Percentiles rank a stretch among this genome's conserved stretches.
Conservation (phyloP, 352 stramenopile genomes). For the Labyrinthula sp. region DNA sequence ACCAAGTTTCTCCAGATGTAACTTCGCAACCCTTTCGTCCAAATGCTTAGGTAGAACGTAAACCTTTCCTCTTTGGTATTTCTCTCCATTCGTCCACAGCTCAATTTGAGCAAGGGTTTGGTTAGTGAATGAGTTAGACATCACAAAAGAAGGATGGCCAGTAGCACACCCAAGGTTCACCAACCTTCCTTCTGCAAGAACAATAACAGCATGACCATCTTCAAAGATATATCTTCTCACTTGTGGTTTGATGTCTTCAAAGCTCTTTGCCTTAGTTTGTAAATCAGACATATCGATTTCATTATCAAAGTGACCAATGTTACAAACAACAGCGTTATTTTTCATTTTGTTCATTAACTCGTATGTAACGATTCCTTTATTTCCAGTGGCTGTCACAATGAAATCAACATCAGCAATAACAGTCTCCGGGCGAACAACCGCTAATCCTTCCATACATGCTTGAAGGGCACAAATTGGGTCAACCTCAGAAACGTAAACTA, state of each 20-base stretch:
- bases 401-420: conserved; percentile 73
- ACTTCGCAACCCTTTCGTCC: conserved; percentile 90
- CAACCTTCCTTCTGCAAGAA: conserved; percentile 86
- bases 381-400: conserved; percentile 95
- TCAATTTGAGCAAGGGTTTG: conserved; percentile 94
- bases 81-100: conserved; percentile 85
- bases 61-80: conserved; percentile 83
- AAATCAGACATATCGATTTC: conserved; percentile 94
- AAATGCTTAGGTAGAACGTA: conserved; percentile 93
- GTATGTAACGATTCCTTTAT: conserved; percentile 96
- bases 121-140: conserved; percentile 98
- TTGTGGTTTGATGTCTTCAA: conserved; percentile 98
- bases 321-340: conserved; percentile 98
- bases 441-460: conserved; percentile 91
- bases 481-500: conserved; percentile 92
- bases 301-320: conserved; percentile 99
- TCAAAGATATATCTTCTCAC: conserved; percentile 89
- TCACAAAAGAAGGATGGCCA: conserved; percentile 94
- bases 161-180: conserved; percentile 94
- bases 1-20: conserved; percentile 80
- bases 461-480: conserved; percentile 95
- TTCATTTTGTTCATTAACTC: conserved; percentile 92
- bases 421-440: conserved; percentile 71
- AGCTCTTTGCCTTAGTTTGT: conserved; percentile 32
- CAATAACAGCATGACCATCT: conserved; percentile 79